Percentiles rank a stretch among this genome's conserved stretches.
Evolutionary conservation across 78 protist genomes (phyloP).

Genomic region (Dictyostelium brefeldianum): DNA sequence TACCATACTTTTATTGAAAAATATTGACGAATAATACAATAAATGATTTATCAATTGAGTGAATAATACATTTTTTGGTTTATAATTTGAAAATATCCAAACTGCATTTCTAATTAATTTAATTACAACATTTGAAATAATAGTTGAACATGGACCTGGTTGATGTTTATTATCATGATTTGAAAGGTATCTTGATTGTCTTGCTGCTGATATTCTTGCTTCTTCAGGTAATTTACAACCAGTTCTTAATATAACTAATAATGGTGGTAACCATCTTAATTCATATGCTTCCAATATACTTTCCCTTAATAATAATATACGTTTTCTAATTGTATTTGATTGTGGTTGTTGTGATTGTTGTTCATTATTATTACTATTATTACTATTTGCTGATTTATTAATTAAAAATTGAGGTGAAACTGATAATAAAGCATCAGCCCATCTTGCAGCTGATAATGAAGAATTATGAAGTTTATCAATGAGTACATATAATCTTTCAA

Average conservation of each 20-base stretch:
- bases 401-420: conserved; percentile 51
- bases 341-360: neutral
- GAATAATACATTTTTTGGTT: conserved; percentile 33
- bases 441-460: conserved; percentile 38
- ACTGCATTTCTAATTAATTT: conserved; percentile 56
- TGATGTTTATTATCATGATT: conserved; percentile 65
- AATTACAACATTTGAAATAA: conserved; percentile 20
- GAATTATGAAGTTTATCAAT: conserved; percentile 44
- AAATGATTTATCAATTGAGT: conserved; percentile 49
- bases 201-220: conserved; percentile 63
- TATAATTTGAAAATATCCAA: neutral
- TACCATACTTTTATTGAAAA: conserved; percentile 39
- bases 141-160: conserved; percentile 61
- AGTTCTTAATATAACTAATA: conserved; percentile 35
- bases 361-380: no score
- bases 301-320: conserved; percentile 36
- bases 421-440: conserved; percentile 75
- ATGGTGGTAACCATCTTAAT: conserved; percentile 62
- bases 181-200: conserved; percentile 57
- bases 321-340: neutral
- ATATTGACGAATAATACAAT: conserved; percentile 40
- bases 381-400: no score
- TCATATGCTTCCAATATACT: conserved; percentile 48
- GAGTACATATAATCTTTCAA: conserved; percentile 38
- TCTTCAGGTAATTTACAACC: conserved; percentile 74